Evolutionary conservation across 176 grass and related monocot species (phyloP).

Genomic region (Carex parvula): DNA sequence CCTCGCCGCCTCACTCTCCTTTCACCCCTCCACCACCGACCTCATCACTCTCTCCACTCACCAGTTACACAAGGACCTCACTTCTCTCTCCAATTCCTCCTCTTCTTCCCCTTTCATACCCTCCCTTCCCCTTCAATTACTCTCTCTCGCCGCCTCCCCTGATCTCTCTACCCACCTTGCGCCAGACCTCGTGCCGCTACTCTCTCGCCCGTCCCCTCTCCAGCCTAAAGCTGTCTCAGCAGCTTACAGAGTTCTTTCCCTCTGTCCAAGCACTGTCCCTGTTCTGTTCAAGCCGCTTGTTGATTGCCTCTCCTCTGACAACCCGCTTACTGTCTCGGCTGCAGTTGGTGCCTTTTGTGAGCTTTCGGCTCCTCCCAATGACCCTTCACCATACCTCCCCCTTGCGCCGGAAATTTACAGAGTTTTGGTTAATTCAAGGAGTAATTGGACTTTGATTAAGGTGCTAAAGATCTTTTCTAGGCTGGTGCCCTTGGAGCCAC

Average conservation of each 20-base stretch:
- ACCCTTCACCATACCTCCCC: conserved; percentile 62
- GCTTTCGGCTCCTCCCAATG: conserved; percentile 59
- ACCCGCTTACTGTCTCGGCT: conserved; percentile 52
- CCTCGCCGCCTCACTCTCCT: conserved; percentile 70
- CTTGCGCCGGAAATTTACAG: conserved; percentile 78
- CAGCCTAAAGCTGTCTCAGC: conserved; percentile 51
- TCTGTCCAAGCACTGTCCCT: conserved; percentile 48
- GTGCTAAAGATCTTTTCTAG: conserved; percentile 81
- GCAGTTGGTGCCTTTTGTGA: conserved; percentile 80
- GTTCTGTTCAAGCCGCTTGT: conserved; percentile 87
- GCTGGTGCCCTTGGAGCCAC: conserved; percentile 59
- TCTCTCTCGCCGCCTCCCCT: conserved; percentile 54
- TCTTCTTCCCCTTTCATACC: conserved; percentile 39
- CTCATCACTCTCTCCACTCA: conserved; percentile 71
- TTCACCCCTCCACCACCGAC: conserved; percentile 75
- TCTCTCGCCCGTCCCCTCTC: conserved; percentile 39
- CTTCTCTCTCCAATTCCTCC: conserved; percentile 33
- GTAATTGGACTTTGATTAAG: conserved; percentile 94
- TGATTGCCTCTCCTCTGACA: conserved; percentile 63
- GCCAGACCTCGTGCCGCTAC: conserved; percentile 58
- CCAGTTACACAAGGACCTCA: conserved; percentile 86
- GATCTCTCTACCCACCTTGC: conserved; percentile 66
- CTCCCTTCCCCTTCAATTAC: conserved; percentile 61
- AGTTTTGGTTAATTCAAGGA: conserved; percentile 56
- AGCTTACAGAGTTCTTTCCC: conserved; percentile 50